Conservation (phyloP, 352 stramenopile genomes). For the Albugo candida region DNA sequence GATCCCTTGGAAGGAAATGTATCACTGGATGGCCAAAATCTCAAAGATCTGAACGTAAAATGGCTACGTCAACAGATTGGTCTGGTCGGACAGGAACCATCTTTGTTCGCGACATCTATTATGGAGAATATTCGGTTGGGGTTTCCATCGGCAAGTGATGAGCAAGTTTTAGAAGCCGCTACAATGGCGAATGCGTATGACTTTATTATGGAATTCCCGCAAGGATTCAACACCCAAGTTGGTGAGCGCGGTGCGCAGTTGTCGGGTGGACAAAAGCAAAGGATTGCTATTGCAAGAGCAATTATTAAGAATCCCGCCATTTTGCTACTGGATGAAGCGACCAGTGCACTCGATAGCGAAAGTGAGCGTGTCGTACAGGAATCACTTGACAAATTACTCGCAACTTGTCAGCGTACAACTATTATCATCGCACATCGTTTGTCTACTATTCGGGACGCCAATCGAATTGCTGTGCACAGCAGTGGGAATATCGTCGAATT, state of each 20-base stretch:
- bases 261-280: constrained; percentile 86
- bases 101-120: constrained; percentile 72
- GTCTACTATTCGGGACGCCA: constrained; percentile 84
- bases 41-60: constrained; percentile 39
- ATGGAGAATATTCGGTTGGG: constrained; percentile 68
- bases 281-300: constrained; percentile 85
- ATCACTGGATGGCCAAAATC: constrained; percentile 24
- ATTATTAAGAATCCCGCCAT: constrained; percentile 79
- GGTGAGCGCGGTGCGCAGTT: constrained; percentile 74
- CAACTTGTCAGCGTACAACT: constrained; percentile 53
- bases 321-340: constrained; percentile 83
- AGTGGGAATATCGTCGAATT: constrained; percentile 82
- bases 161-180: constrained; percentile 54
- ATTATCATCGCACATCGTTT: constrained; percentile 89
- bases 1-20: constrained; percentile 19
- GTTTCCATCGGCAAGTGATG: constrained; percentile 26
- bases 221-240: constrained; percentile 79
- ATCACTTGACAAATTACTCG: constrained; percentile 35
- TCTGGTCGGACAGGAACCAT: constrained; percentile 82
- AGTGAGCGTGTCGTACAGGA: constrained; percentile 63
- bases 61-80: constrained; percentile 61
- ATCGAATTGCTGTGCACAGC: constrained; percentile 90
- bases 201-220: constrained; percentile 80
- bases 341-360: constrained; percentile 44
- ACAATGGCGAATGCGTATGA: constrained; percentile 77